These are phyloP conservation scores for Alternaria sp. DNA, from an alignment of 2,329 filamentous ascomycete genomes.

Conservation along the genomic window DNA sequence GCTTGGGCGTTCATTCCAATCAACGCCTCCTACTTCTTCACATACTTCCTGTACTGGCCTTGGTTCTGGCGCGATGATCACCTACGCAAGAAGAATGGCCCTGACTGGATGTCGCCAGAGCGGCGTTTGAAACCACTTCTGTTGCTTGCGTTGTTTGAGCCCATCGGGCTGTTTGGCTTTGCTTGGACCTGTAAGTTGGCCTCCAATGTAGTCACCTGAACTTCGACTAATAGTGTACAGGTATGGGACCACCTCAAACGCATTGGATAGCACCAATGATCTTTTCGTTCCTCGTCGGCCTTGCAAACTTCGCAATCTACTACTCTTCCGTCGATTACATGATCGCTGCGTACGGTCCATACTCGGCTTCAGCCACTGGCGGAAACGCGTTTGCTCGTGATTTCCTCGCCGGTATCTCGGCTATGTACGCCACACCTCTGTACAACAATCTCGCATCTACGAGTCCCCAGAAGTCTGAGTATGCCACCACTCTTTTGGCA, in stretches of 20 bases:
- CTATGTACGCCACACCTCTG: conserved; percentile 70
- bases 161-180: conserved; percentile 75
- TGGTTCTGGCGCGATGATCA: conserved; percentile 56
- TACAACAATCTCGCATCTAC: conserved; percentile 50
- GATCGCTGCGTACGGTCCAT: conserved; percentile 76
- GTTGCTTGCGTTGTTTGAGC: conserved; percentile 65
- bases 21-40: conserved; percentile 68
- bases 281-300: conserved; percentile 71
- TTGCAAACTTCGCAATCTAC: conserved; percentile 75
- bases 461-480: conserved; percentile 54
- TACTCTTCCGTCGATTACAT: conserved; percentile 82
- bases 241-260: conserved; percentile 64
- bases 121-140: conserved; percentile 72
- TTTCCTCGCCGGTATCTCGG: conserved; percentile 75
- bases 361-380: conserved; percentile 77
- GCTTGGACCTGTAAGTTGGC: conserved; percentile 65
- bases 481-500: conserved; percentile 64
- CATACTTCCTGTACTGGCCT: conserved; percentile 68
- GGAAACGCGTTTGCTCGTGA: conserved; percentile 79
- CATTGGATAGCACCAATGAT: conserved; percentile 75
- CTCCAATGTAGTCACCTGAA: background rate
- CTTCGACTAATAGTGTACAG: background rate
- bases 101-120: conserved; percentile 63
- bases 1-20: conserved; percentile 66
- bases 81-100: conserved; percentile 46